Evolutionary conservation across 352 stramenopile genomes (phyloP).

Genomic region (Bremia lactucae): DNA sequence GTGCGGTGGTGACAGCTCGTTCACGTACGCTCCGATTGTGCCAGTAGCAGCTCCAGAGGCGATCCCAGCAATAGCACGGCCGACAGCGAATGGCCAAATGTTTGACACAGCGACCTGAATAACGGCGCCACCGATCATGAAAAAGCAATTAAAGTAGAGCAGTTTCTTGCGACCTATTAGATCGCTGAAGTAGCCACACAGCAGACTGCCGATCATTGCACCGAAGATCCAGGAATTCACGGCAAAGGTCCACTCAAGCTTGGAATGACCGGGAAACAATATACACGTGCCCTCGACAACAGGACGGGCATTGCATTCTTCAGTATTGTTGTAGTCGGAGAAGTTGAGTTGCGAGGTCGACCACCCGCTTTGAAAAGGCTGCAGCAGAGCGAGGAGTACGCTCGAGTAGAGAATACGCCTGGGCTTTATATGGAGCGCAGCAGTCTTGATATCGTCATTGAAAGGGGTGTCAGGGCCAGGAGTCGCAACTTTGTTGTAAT

Average conservation of each 20-base stretch:
- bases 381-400: conserved; percentile 24
- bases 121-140: conserved; percentile 29
- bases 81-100: conserved; percentile 24
- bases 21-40: conserved; percentile 8
- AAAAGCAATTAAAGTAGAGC: conserved; percentile 17
- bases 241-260: conserved; percentile 14
- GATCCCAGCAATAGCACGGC: conserved; percentile 10
- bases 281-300: conserved; percentile 30
- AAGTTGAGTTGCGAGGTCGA: conserved; percentile 52
- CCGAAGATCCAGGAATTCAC: conserved; percentile 40
- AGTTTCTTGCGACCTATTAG: conserved; percentile 18
- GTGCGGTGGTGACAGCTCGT: conserved; percentile 12
- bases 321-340: conserved; percentile 39
- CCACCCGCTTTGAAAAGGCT: conserved; percentile 47
- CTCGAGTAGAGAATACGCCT: conserved; percentile 36
- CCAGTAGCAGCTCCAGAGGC: conserved; percentile 5
- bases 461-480: too few relatives aligned
- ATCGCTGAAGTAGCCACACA: conserved; percentile 26
- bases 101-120: conserved; percentile 23
- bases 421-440: conserved; percentile 25
- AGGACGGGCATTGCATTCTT: conserved; percentile 33
- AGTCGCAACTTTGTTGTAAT: too few relatives aligned
- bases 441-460: too few relatives aligned
- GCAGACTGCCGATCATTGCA: conserved; percentile 37
- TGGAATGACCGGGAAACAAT: conserved; percentile 27